phyloP scores from a whole-genome alignment of 2,329 filamentous ascomycete species.

The Herpotrichia juniperi region DNA sequence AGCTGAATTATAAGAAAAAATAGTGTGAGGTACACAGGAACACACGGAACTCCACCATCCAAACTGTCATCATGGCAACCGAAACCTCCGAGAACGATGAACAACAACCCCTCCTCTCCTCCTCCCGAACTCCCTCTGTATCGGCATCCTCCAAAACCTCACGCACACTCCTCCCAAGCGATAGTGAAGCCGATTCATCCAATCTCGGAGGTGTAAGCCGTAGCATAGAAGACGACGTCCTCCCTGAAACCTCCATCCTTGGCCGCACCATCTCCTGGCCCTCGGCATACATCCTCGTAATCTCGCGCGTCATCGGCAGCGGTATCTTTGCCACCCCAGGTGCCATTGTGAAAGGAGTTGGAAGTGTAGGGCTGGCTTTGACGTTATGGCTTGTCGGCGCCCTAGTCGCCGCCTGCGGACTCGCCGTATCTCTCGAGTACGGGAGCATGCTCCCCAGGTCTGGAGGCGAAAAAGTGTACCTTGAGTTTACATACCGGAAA shows the following conservation, averaged over 20 bases:
- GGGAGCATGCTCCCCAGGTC: slow-evolving; percentile 74
- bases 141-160: slow-evolving; percentile 26
- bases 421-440: slow-evolving; percentile 69
- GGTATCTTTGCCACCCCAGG: slow-evolving; percentile 76
- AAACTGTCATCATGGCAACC: slow-evolving; percentile 18
- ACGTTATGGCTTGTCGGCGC: slow-evolving; percentile 69
- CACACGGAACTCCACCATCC: background rate
- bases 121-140: slow-evolving; percentile 16
- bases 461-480: slow-evolving; percentile 71
- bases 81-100: slow-evolving; percentile 19
- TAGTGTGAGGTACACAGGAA: slow-evolving; percentile 3
- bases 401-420: slow-evolving; percentile 64
- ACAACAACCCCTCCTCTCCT: slow-evolving; percentile 26
- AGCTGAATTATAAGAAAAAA: background rate
- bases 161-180: slow-evolving; percentile 18
- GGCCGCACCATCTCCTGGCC: slow-evolving; percentile 67
- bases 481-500: slow-evolving; percentile 70
- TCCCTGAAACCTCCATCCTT: slow-evolving; percentile 63
- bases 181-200: slow-evolving; percentile 23
- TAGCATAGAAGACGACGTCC: slow-evolving; percentile 61
- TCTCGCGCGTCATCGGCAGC: slow-evolving; percentile 71
- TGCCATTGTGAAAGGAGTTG: slow-evolving; percentile 68
- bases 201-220: slow-evolving; percentile 19
- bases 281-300: slow-evolving; percentile 70
- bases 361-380: slow-evolving; percentile 69